Evolutionary conservation across 345 rosid species (phyloP), one percentile per base, ranked within the genome.

Genomic region (Acer yangbiense): DNA sequence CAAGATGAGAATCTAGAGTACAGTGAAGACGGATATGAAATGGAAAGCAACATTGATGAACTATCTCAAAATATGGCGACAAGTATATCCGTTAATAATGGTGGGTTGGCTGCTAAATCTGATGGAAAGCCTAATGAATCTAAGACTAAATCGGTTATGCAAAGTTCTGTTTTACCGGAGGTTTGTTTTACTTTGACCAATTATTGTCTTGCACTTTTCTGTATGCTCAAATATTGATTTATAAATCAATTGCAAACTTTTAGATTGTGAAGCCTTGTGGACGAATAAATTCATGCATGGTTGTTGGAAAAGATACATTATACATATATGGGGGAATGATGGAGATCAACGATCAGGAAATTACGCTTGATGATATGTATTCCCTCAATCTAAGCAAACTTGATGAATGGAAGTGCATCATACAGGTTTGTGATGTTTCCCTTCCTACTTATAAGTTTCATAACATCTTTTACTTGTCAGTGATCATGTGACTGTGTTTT

Each of bases 271-370:
- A 92, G 85, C 99, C 99, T 65, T 93, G 98, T 85, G 99, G 99
- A 78, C 93, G 98, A 58, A 93, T 95, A 76, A 95, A 95, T 85
- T 89, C 98, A 54, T 93, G 97, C 79, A 83, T 89, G 96, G 97
- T 89, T 46, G 96, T 95, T 76, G 96, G 99, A 78, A 92, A 83
- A 83, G 99, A 95, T 87, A 91, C 89, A 25, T 83, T 93, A 75
- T 95, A 92, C 86, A 80, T 95, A 60, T 95, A 95, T 67, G 99
- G 98, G 79, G 99, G 99, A 70, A 93, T 95, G 99, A 93, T 95
- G 97, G 99, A 95, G 88, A 88, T 89, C 57, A 95, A 89, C 77
- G 99, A 95, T 76, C 90, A 9, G 81, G 99, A 95, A 83, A 82
- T 95, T 82, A 91, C 96, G 20, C 98, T 93, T 81, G 99, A 93